These are phyloP conservation scores for Primulina tabacum DNA, from an alignment of 257 asterid species.

Conservation along the genomic window DNA sequence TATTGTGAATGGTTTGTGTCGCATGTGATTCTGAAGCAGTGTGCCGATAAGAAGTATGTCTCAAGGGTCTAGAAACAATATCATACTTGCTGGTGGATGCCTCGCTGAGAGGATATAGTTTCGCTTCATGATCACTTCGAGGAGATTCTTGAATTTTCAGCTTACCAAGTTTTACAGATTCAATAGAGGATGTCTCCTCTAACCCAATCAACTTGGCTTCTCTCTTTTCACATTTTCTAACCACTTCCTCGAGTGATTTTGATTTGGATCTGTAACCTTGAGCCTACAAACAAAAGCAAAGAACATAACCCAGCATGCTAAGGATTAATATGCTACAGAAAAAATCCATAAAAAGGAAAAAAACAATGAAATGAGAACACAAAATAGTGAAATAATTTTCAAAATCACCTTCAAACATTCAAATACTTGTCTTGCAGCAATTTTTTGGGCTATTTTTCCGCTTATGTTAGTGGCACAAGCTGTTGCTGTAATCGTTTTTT, in stretches of 20 bases:
- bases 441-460: constrained; percentile 54
- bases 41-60: constrained; percentile 16
- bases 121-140: constrained; percentile 30
- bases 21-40: constrained; percentile 32
- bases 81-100: constrained; percentile 24
- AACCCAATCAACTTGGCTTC: constrained; percentile 76
- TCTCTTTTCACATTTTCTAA: constrained; percentile 38
- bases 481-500: constrained; percentile 29
- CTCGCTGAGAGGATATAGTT: constrained; percentile 34
- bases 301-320: neutral
- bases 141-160: constrained; percentile 35
- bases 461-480: constrained; percentile 48
- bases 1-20: constrained; percentile 23
- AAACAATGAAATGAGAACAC: neutral
- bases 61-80: constrained; percentile 25
- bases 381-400: constrained; percentile 4
- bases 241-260: constrained; percentile 60
- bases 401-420: constrained; percentile 60
- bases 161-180: constrained; percentile 24
- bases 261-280: constrained; percentile 61
- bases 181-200: constrained; percentile 51
- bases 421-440: constrained; percentile 49
- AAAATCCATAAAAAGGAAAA: neutral
- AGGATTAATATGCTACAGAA: neutral
- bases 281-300: constrained; percentile 49